Evolutionary conservation across 768 basidiomycete species (phyloP).

Genomic region (Chiua virens): DNA sequence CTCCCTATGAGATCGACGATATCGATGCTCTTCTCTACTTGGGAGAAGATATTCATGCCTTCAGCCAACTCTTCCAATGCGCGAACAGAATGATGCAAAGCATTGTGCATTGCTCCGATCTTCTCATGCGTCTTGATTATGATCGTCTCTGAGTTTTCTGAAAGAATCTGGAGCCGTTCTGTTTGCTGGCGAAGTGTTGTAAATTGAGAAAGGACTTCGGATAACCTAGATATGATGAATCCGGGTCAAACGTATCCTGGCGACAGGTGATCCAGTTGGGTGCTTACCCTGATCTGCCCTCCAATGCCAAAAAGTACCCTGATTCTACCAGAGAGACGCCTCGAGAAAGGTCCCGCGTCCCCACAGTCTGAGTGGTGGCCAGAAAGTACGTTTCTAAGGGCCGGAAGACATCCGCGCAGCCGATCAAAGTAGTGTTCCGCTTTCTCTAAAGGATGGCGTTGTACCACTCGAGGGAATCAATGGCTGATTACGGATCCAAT

Average conservation of each 20-base stretch:
- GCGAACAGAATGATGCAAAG: conserved; percentile 19
- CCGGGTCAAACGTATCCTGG: background rate
- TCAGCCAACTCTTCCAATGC: conserved; percentile 40
- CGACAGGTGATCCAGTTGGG: background rate
- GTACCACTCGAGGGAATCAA: conserved; percentile 27
- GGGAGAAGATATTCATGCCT: conserved; percentile 34
- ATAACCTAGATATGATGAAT: conserved; percentile 10
- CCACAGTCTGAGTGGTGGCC: conserved; percentile 79
- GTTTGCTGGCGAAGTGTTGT: conserved; percentile 12
- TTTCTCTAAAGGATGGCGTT: conserved; percentile 35
- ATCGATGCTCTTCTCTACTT: conserved; percentile 26
- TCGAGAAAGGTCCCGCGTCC: conserved; percentile 84
- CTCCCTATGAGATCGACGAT: conserved; percentile 27
- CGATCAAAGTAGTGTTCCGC: conserved; percentile 65
- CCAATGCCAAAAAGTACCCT: conserved; percentile 65
- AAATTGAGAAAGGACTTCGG: conserved; percentile 18
- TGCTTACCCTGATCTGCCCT: conserved; percentile 62
- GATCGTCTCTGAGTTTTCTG: conserved; percentile 20
- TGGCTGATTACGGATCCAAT: conserved; percentile 70
- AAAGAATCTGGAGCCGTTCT: conserved; percentile 21
- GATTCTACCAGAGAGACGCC: conserved; percentile 80
- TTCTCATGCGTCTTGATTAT: conserved; percentile 10
- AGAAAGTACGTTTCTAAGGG: conserved; percentile 58
- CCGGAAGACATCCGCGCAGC: conserved; percentile 63
- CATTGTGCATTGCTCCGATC: conserved; percentile 18